Base-by-base conservation (phyloP, 441 rosid genomes). In the Capsella rubella region DNA sequence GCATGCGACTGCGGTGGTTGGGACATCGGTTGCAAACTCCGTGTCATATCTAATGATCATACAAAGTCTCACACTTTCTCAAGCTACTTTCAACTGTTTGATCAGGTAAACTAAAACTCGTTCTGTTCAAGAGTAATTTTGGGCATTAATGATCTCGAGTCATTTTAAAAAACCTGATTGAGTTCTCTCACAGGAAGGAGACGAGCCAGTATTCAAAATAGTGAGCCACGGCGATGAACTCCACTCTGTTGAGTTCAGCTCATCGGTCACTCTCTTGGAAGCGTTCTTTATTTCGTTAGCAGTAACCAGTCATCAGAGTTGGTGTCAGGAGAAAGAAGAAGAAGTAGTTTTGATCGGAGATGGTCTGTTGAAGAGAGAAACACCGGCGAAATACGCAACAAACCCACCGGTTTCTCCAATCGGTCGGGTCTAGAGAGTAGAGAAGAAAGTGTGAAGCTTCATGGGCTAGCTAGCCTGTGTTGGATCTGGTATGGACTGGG, bases 1-100 rank as follows among this genome's bases (percentile, higher is more conserved):
- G 66, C 80, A 27, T 94, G 98, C n/a, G 97, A 94, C 67, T 94
- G 98, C 69, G 98, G 98, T 50, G 98, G 98, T 28, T 94, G 98
- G 98, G 98, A 94, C 83, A 84, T 91, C 9, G 98, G 97, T 64
- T 94, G 98, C 77, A 84, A 87, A 72, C 81, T 90, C 2, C 80
- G 86, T 6, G 69, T 86, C 14, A 82, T 94, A 49, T 78, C 87
- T 42, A 43, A 42, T 51, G 71, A 78, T 53, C 76, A 67, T 27
- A 69, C 63, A 37, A 74, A 61, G 64, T 53, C 67, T 66, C 21
- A 51, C 29, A 47, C 79, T 72, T 57, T 64, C 70, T 72, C 81
- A 34, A 71, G 60, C 72, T 21, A 21, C 25, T 78, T 87, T 55
- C 81, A 93, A 67, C 82, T 92, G 29, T 84, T 80, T 72, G 75